Base-by-base conservation (phyloP, 495 filamentous ascomycete genomes). In the Penicillium herquei region DNA sequence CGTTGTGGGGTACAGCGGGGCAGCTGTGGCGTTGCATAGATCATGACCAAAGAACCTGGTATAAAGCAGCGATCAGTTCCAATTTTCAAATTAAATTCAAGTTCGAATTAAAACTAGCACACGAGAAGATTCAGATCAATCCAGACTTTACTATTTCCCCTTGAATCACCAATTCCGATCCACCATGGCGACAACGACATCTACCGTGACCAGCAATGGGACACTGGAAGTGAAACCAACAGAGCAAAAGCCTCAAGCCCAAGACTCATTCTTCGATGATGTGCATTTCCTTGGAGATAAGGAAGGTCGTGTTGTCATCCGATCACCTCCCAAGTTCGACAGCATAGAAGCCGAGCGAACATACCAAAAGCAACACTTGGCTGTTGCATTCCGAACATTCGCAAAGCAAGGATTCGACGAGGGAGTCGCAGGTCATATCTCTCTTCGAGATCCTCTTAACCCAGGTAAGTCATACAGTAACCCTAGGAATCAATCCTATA, bases 361-460 rank as follows among this genome's bases (percentile, higher is more conserved):
- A 45, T 84, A 83, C 66, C 73, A 81, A 30, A 87, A 87, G 57
- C 80, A 85, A 57, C 81, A 82, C 54, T 75, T 84, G 72, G 81
- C 82, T 2, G 83, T 77, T 2, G 80, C 76, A 12, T 87, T 87
- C 61, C 77, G 80, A 16, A 65, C 77, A 48, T 84, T 84, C 54
- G 77, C 82, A 0, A 71, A 78, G 33, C 71, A 71, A 49, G 81
- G 81, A 33, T 86, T 80, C 66, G 83, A 79, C 17, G 84, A 87
- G 68, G 84, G 86, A 30, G 81, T 85, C 61, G 74, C 76, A 7
- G 84, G 84, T 1, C 84, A 87, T 65, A 87, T 88, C 59, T 81
- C 77, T 10, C 81, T 87, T 8, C 74, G 83, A 32, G 84, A 86
- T 63, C 83, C 84, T 3, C 80, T 87, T 41, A 43, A 43, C 8